A percentile compares a stretch with the other conserved stretches of the same genome.
Conservation (phyloP, 257 asterid species). For the Solanum stenotomum region DNA sequence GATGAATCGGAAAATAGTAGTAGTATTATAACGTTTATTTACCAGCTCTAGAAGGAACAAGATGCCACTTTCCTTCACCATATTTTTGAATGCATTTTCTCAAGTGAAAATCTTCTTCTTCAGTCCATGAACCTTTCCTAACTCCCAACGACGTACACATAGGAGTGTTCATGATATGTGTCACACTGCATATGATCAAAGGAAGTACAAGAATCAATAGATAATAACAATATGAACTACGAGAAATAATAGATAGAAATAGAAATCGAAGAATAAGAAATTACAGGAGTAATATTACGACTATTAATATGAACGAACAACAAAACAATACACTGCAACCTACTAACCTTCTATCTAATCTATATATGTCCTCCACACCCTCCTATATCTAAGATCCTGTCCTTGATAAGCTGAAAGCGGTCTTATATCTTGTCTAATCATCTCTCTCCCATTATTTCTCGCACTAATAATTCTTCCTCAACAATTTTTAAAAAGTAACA, state of each 20-base stretch:
- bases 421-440: too few species aligned
- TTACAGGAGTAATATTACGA: not conserved
- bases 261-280: not conserved
- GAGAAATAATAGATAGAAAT: not conserved
- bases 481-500: too few species aligned
- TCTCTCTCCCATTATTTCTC: not conserved
- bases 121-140: slow-evolving; percentile 13
- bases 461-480: not conserved
- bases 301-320: not conserved
- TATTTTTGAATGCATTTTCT: slow-evolving; percentile 5
- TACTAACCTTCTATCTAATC: too few species aligned
- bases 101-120: slow-evolving; percentile 14
- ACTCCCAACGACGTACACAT: not conserved
- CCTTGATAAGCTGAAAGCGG: too few species aligned
- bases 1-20: rapidly evolving
- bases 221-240: not conserved
- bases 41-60: slow-evolving; percentile 10
- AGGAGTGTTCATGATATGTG: not conserved
- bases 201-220: not conserved
- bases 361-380: not conserved
- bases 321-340: not conserved
- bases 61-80: slow-evolving; percentile 24
- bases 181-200: not conserved
- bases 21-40: not conserved
- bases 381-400: too few species aligned